These are phyloP conservation scores for Evernia prunastri DNA, from an alignment of 495 filamentous ascomycete species.

Conservation along the genomic window DNA sequence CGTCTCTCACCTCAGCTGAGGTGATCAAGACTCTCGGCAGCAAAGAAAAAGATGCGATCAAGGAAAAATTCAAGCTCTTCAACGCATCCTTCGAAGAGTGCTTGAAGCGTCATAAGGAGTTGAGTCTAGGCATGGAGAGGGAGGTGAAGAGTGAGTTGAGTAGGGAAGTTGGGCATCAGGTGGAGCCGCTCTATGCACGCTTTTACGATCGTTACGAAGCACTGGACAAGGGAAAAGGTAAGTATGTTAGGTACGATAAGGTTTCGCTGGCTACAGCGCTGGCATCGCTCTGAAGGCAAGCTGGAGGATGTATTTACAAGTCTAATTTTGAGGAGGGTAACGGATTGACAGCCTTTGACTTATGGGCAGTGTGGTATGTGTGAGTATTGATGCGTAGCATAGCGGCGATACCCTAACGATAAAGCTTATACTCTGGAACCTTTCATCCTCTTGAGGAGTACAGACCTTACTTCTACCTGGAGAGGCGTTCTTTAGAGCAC, in stretches of 20 bases:
- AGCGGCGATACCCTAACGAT: neutral
- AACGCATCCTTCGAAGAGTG: constrained; percentile 87
- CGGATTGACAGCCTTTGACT: neutral
- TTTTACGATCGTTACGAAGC: constrained; percentile 99
- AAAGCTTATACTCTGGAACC: neutral
- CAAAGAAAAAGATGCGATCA: constrained; percentile 92
- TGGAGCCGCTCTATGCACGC: constrained; percentile 88
- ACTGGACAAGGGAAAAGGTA: constrained; percentile 91
- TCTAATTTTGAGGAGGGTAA: neutral
- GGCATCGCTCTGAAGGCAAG: constrained; percentile 26
- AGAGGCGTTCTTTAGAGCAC: neutral
- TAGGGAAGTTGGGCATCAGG: constrained; percentile 71
- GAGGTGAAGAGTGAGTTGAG: constrained; percentile 60
- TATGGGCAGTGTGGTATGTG: neutral
- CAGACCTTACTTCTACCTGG: neutral
- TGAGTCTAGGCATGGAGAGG: constrained; percentile 68
- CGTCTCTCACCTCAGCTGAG: constrained; percentile 62
- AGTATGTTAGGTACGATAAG: constrained; percentile 97
- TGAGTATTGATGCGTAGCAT: neutral
- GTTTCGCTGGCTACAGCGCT: constrained; percentile 44
- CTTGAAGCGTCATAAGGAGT: constrained; percentile 67
- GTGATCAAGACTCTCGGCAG: constrained; percentile 75
- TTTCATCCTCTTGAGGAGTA: neutral
- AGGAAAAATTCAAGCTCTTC: constrained; percentile 90
- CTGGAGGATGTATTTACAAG: neutral